These are phyloP conservation scores for Peniophora sp. DNA, from an alignment of 1,284 basidiomycete species.

Conservation along the genomic window DNA sequence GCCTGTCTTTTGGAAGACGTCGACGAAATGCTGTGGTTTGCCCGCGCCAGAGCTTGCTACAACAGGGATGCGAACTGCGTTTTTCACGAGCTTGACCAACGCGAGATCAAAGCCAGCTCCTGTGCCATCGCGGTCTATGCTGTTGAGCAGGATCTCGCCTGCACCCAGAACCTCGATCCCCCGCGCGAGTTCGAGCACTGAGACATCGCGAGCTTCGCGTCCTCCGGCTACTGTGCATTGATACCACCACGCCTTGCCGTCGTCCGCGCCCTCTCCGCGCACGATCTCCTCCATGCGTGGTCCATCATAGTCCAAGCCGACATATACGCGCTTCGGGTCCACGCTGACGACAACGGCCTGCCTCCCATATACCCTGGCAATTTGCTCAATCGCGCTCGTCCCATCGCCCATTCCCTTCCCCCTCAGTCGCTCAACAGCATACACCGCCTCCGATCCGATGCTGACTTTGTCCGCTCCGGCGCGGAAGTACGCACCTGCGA, in stretches of 20 bases:
- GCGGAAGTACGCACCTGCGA: conserved; percentile 94
- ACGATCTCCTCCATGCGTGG: conserved; percentile 65
- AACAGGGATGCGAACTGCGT: conserved; percentile 81
- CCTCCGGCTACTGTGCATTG: conserved; percentile 96
- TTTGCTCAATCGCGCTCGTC: conserved; percentile 90
- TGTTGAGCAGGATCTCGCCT: conserved; percentile 93
- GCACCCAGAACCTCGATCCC: conserved; percentile 89
- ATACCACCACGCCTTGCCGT: conserved; percentile 94
- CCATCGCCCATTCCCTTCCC: conserved; percentile 47
- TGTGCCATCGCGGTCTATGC: conserved; percentile 94
- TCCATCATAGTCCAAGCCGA: conserved; percentile 65
- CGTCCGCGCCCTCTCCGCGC: conserved; percentile 47
- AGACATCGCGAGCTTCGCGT: conserved; percentile 81
- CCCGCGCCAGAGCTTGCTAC: conserved; percentile 96
- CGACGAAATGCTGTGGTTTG: conserved; percentile 71
- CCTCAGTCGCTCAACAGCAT: conserved; percentile 83
- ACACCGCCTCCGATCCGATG: conserved; percentile 93
- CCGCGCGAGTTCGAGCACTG: conserved; percentile 85
- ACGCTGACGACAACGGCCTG: conserved; percentile 98
- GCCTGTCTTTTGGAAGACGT: conserved; percentile 73
- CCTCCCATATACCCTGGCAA: conserved; percentile 85
- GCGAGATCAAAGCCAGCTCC: conserved; percentile 91
- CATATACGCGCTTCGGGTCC: conserved; percentile 88
- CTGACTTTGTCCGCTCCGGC: conserved; percentile 98
- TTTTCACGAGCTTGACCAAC: conserved; percentile 72